Evolutionary conservation across 2,329 filamentous ascomycete genomes (phyloP).

Genomic region (Aciculosporium take): DNA sequence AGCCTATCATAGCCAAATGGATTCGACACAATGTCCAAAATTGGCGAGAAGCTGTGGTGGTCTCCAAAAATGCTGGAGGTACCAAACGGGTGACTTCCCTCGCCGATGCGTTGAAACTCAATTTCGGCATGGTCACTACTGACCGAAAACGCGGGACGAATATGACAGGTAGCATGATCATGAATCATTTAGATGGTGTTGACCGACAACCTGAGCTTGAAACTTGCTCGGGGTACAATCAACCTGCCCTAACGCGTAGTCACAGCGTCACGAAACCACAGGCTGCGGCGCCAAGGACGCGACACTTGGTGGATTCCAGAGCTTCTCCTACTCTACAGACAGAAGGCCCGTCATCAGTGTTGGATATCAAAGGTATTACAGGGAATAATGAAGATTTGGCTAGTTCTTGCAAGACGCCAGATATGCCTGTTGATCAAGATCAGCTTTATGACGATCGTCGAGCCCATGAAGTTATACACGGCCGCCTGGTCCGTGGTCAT

Average conservation of each 20-base stretch:
- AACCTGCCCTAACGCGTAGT: conserved; percentile 9
- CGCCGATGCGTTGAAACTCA: conserved; percentile 89
- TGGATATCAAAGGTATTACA: conserved; percentile 7
- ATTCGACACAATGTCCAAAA: conserved; percentile 75
- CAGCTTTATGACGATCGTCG: conserved; percentile 62
- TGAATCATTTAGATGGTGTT: conserved; percentile 50
- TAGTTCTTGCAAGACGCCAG: conserved; percentile 13
- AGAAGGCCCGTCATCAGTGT: conserved; percentile 4
- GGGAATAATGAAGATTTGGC: conserved; percentile 9
- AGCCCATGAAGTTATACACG: conserved; percentile 80
- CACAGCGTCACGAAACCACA: conserved; percentile 10
- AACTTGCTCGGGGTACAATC: conserved; percentile 11
- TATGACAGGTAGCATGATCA: conserved; percentile 67
- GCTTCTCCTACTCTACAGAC: conserved; percentile 26
- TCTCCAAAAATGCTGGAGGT: conserved; percentile 95
- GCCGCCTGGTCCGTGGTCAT: conserved; percentile 81
- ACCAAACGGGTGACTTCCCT: conserved; percentile 95
- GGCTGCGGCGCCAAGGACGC: conserved; percentile 8
- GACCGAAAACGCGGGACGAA: conserved; percentile 56
- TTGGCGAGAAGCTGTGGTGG: conserved; percentile 87
- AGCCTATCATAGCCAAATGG: conserved; percentile 91
- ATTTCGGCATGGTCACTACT: conserved; percentile 91
- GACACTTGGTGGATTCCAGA: conserved; percentile 24
- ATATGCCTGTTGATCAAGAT: conserved; percentile 20
- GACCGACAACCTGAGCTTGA: conserved; percentile 33